These are phyloP conservation scores for Nothophoma quercina DNA, from an alignment of 2,329 filamentous ascomycete genomes.

Conservation along the genomic window DNA sequence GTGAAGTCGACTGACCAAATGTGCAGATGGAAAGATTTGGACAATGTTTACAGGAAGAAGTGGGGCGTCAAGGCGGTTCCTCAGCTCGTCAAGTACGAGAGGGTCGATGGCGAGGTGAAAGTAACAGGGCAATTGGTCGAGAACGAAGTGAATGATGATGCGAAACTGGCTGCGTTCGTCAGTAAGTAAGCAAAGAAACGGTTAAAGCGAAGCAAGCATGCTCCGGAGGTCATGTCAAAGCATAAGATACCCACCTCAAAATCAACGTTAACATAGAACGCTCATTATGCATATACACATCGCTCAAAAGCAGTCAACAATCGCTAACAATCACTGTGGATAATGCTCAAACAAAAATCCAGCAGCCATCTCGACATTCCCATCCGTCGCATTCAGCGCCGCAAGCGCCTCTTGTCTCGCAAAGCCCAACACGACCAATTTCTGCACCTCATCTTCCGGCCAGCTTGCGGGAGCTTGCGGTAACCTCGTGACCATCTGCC, in stretches of 20 bases:
- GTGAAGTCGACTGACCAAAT: background rate
- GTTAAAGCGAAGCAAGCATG: too few relatives aligned
- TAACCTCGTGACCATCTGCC: constrained; percentile 42
- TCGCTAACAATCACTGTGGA: constrained; percentile 16
- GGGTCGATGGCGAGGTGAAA: constrained; percentile 2
- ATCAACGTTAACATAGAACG: too few relatives aligned
- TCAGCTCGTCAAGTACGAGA: constrained; percentile 6
- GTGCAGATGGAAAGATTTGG: constrained; percentile 11
- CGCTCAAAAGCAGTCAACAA: background rate
- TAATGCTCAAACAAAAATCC: constrained; percentile 56
- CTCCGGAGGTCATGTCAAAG: too few relatives aligned
- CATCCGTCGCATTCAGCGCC: constrained; percentile 58
- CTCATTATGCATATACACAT: background rate
- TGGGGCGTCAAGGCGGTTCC: constrained; percentile 12
- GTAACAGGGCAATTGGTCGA: constrained; percentile 11
- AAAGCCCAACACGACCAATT: constrained; percentile 57
- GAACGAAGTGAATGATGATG: constrained; percentile 5
- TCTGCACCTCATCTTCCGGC: constrained; percentile 52
- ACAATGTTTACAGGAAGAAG: constrained; percentile 11
- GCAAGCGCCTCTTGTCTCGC: constrained; percentile 55
- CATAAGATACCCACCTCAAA: too few relatives aligned
- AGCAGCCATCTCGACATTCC: constrained; percentile 59
- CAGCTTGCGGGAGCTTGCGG: constrained; percentile 46
- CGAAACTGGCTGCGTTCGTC: background rate
- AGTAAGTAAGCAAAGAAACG: background rate